Evolutionary conservation across 2,329 filamentous ascomycete genomes (phyloP), one percentile per base, ranked within the genome.

Genomic region (Graphiopsis chlorocephala): DNA sequence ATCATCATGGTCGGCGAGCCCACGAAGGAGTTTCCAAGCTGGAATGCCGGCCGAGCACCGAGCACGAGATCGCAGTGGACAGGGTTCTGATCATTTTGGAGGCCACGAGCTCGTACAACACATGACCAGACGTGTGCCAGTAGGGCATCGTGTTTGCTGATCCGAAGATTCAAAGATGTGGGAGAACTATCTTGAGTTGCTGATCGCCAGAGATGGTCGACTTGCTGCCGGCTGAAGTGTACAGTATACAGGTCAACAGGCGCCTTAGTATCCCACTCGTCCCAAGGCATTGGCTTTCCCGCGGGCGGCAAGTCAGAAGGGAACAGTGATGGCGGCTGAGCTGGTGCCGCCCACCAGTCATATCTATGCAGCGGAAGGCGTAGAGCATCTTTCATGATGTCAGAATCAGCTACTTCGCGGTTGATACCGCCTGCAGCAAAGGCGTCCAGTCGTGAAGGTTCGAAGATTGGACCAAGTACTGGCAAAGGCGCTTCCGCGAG

Each of bases 111-210:
- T 20, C 62, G 62, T 15, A 60, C 62, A 14, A 64, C 56, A 15
- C 62, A 60, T n/a, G 62, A 64, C 62, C 62, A 64, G 55, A 64
- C 59, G 8, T 64, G 62, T 12, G 62, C 62, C n/a, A 64, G 35
- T 5, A 64, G 28, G 11, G 62, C 62, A 25, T 64, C 62, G 31
- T 64, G 62, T 28, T 64, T 64, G 55, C 62, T 64, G 26, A 64
- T 50, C 31, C 23, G 31, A 3, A 64, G 2, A 33, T 26, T 5
- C 20, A n/a, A 38, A n/a, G 55, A 50, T 8, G 20, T 14, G 17
- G 29, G 8, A 31, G 12, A 38, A 29, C 4, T 35, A 15, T 48
- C 38, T 10, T 59, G 23, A 17, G 33, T 35, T 23, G 42, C 38
- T 29, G 20, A 35, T 2, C 52, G 62, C 62, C 62, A 64, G 5